Base-by-base conservation (phyloP, 345 rosid genomes). In the Capsella bursapastoris region DNA sequence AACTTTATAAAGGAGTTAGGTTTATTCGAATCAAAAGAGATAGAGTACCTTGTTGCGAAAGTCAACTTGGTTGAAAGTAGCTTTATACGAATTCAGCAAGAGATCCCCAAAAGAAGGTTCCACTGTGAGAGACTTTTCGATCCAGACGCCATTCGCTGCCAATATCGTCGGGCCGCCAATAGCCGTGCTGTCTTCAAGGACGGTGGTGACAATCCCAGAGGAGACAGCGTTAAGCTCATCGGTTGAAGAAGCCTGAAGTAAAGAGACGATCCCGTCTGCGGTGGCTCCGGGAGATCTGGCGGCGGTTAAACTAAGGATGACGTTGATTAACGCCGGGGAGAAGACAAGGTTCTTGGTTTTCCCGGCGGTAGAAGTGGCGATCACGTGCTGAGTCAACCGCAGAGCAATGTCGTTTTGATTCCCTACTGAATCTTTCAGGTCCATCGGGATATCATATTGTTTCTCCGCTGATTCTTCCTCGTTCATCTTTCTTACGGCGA, bases 21-120 rank as follows among this genome's bases (percentile, higher is more conserved):
- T 15, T 48, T 15, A 49, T n/a, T n/a, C n/a, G n/a, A n/a, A n/a
- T n/a, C n/a, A n/a, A n/a, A n/a, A n/a, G n/a, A n/a, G n/a, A n/a
- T n/a, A n/a, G n/a, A n/a, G 4, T 64, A 89, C 96, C 97, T 88
- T 88, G 35, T 78, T 81, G 48, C 79, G 86, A 66, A 92, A 92
- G 80, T 89, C 97, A 7, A 84, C 93, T 67, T 74, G 84, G 15
- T 73, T 77, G 35, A 86, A 76, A 31, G 86, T 71, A 64, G 89
- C 97, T 73, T 80, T 86, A 70, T 86, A 89, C 16, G 71, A 62
- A 59, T 16, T 82, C 57, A 73, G 82, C 79, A 77, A 66, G 44
- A 89, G 80, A 78, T 83, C 77, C 72, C 84, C 83, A 86, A 88
- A 88, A 76, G 82, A 76, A 72, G 72, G 79, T 70, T 80, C 83